Conservation (phyloP, 768 basidiomycete species). For the Amanita exitialis region DNA sequence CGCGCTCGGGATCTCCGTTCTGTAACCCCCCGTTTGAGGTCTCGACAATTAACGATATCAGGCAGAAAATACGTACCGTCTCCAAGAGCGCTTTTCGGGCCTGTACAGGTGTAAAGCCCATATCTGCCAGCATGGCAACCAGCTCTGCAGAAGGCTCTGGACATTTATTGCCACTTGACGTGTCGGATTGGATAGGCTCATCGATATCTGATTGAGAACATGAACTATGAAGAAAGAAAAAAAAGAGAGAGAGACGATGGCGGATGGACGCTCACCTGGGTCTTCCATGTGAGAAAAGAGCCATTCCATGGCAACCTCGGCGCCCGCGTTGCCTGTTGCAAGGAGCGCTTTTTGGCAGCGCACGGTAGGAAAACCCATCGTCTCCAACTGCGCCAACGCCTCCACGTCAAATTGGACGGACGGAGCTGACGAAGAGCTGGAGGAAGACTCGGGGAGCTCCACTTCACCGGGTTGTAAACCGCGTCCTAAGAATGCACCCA, state of each 20-base stretch:
- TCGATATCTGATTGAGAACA: conserved; percentile 62
- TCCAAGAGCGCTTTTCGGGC: conserved; percentile 81
- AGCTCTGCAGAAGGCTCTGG: conserved; percentile 62
- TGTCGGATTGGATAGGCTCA: conserved; percentile 44
- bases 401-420: conserved; percentile 33
- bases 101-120: conserved; percentile 86
- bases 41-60: neutral
- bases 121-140: conserved; percentile 67
- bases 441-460: conserved; percentile 36
- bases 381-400: conserved; percentile 68
- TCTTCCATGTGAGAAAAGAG: conserved; percentile 94
- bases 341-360: conserved; percentile 87
- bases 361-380: conserved; percentile 84
- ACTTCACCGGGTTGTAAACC: conserved; percentile 65
- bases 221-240: too few species aligned
- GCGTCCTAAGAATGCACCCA: conserved; percentile 51
- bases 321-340: conserved; percentile 69
- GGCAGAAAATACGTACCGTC: conserved; percentile 44
- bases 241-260: too few species aligned
- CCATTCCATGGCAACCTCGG: conserved; percentile 92
- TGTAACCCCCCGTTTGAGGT: neutral
- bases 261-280: conserved; percentile 41
- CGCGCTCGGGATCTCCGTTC: conserved; percentile 63
- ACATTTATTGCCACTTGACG: conserved; percentile 13
- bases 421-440: too few species aligned